Conservation (phyloP, 2,329 filamentous ascomycete species). For the Balansia obtecta region DNA sequence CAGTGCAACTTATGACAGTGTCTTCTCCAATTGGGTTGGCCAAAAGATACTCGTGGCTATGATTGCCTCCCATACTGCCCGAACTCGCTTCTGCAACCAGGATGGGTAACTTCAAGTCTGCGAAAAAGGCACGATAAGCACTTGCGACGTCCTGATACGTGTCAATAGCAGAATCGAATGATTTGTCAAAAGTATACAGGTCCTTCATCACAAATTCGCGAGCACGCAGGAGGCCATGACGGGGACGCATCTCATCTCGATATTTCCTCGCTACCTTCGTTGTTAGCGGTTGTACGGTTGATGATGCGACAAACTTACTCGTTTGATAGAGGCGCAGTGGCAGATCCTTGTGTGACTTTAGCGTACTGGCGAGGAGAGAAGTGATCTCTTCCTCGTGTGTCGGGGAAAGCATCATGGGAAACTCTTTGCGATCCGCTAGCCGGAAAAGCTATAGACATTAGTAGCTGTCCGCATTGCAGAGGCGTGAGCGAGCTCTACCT, state of each 20-base stretch:
- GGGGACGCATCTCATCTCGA: conserved; percentile 78
- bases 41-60: conserved; percentile 94
- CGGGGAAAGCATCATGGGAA: conserved; percentile 66
- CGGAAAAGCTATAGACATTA: conserved; percentile 53
- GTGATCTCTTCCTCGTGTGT: conserved; percentile 98
- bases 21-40: conserved; percentile 74
- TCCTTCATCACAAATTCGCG: conserved; percentile 98
- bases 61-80: conserved; percentile 85
- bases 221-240: conserved; percentile 75
- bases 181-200: conserved; percentile 84
- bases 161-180: conserved; percentile 51
- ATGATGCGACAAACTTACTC: conserved; percentile 36
- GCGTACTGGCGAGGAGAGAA: conserved; percentile 55
- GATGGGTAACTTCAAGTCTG: conserved; percentile 72
- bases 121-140: conserved; percentile 67
- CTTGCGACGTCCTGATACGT: conserved; percentile 66
- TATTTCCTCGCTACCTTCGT: conserved; percentile 64
- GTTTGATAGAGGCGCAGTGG: conserved; percentile 87
- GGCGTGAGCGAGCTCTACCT: conserved; percentile 35
- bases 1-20: conserved; percentile 60
- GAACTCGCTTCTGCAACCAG: conserved; percentile 82
- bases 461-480: conserved; percentile 3
- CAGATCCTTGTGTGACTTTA: conserved; percentile 75
- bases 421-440: conserved; percentile 66
- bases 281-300: background rate